Base-by-base conservation (phyloP, 1,139 yeast genomes). In the Kurtzmaniella quercitrusa region DNA sequence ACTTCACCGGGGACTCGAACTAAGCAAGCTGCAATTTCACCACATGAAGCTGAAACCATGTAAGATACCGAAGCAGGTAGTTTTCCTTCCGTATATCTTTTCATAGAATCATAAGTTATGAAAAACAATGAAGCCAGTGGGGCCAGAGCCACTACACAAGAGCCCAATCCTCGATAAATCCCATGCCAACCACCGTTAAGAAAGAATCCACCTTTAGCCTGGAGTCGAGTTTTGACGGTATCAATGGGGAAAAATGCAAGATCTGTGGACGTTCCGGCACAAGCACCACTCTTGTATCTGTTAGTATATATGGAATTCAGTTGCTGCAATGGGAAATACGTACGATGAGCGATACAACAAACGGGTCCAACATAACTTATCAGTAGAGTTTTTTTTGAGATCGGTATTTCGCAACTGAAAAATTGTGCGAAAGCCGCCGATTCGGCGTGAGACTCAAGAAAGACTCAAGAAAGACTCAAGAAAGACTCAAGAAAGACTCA, bases 1-100 rank as follows among this genome's bases (percentile, higher is more conserved):
- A 93, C 96, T 57, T 93, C 99, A 0, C 96, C 95, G 0, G 99
- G 99, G 0, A 94, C 98, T 45, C 99, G 73, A 1, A 93, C 94
- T 44, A 85, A 64, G 58, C 99, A 93, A 0, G 98, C 98, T 1
- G 94, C 85, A 8, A 91, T 70, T 59, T 93, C 99, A 40, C 98
- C 98, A 23, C 82, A 59, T 1, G 95, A 84, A 0, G 98, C 96
- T 12, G 94, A 75, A 3, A 79, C 50, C 98, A 93, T 91, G 58
- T 93, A 98, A 46, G 70, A 60, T n/a, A 73, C 53, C 0, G 71
- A 57, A 7, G 83, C 78, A 23, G 43, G 40, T 17, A 65, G 49
- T 40, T 49, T 52, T 39, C 60, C 65, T 38, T 74, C 70, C 35
- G 88, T 68, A 38, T 63, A 58, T 6, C 64, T 60, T 55, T 93